Evolutionary conservation across 352 stramenopile species (phyloP), one percentile per base, ranked within the genome.

Genomic region (Pythium diclinum): DNA sequence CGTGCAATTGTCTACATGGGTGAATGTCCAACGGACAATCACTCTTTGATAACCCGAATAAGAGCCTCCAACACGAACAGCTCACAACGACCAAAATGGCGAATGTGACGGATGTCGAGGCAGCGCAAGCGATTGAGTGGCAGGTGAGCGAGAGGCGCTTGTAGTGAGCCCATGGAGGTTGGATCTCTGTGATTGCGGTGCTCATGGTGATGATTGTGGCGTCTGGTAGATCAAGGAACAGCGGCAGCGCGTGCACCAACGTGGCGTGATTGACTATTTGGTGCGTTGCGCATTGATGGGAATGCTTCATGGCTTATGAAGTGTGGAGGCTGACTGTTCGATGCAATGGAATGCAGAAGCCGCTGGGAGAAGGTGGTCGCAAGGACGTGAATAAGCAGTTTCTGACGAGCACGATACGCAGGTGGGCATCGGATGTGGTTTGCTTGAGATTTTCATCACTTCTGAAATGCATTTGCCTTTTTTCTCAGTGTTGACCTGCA

Each of bases 311-410:
- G 0, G 51, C 38, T 23, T 54, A 30, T 10, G 11, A 32, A 19
- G n/a, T 14, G n/a, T 1, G 47, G 13, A 19, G 25, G n/a, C 44
- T 75, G 63, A 62, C 67, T 47, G 21, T 42, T 40, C 36, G 48
- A 9, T 36, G 28, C 17, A n/a, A 28, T 32, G 16, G 3, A 3
- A 46, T 16, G n/a, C 36, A 78, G 71, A 62, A 54, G 61, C n/a
- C 46, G 34, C 19, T 53, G 10, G 56, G 49, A n/a, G 13, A 19
- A 6, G 61, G 69, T 13, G 68, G 59, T 17, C 72, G 70, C n/a
- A 76, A 76, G 48, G 79, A 89, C 59, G 80, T 91, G 51, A 91
- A 89, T 65, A 91, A 89, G 65, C 60, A 66, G 38, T 91, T 91
- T 58, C 60, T 91, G 33, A 57, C 72, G 42, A 86, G 77, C 58